Conservation (phyloP, 1,284 basidiomycete species). For the Leccinum fuscescens region DNA sequence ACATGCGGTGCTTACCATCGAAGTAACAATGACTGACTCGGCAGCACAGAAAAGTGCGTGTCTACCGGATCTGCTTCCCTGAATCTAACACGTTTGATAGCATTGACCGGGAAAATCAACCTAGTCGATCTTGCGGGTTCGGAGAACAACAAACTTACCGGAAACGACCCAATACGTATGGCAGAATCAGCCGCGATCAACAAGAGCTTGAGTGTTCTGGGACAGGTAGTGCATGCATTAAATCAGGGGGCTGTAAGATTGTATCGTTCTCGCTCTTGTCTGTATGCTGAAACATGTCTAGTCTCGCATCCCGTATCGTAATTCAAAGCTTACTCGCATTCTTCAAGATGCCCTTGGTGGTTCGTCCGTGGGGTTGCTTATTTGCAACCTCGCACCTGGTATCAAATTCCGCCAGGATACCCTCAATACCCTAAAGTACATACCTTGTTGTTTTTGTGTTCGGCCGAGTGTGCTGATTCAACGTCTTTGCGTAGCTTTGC, state of each 20-base stretch:
- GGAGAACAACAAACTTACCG: conserved; percentile 86
- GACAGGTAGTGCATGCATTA: conserved; percentile 80
- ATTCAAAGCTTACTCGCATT: conserved; percentile 79
- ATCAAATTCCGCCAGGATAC: conserved; percentile 78
- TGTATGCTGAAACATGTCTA: conserved; percentile 30
- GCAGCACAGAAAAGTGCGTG: conserved; percentile 48
- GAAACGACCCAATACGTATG: conserved; percentile 79
- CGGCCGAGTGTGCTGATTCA: neutral
- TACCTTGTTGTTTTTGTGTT: conserved; percentile 9
- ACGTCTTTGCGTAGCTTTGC: conserved; percentile 55
- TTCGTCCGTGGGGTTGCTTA: conserved; percentile 69
- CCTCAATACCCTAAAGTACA: conserved; percentile 78
- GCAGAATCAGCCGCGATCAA: conserved; percentile 83
- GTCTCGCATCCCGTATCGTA: conserved; percentile 80
- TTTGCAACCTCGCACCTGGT: conserved; percentile 82
- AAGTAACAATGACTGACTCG: conserved; percentile 53
- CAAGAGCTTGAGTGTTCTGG: conserved; percentile 77
- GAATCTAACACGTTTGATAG: conserved; percentile 30
- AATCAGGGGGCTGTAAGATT: conserved; percentile 65
- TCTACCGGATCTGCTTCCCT: neutral
- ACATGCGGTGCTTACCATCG: conserved; percentile 77
- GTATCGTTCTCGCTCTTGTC: neutral
- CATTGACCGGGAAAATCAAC: conserved; percentile 72
- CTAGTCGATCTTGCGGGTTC: conserved; percentile 85
- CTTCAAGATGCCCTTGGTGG: conserved; percentile 85